Conservation (phyloP, 345 rosid genomes). For the Physaria fendleri region DNA sequence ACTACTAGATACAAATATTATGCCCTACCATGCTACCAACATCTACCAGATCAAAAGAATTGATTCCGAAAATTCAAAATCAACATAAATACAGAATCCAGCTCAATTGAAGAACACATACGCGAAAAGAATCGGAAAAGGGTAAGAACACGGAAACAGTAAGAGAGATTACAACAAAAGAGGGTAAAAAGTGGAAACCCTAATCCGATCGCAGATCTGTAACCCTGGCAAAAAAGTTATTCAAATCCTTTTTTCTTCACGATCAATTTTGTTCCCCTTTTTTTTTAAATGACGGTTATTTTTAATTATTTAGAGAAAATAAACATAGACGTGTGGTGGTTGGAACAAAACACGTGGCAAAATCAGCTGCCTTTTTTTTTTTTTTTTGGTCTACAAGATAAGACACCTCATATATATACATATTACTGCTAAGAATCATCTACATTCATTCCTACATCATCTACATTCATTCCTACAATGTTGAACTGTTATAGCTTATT, state of each 20-base stretch:
- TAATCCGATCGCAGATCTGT: constrained; percentile 24
- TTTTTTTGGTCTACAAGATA: not conserved
- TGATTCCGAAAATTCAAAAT: constrained; percentile 2
- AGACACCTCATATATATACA: not conserved
- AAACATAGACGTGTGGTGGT: not conserved
- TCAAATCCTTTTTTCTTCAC: not conserved
- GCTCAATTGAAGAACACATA: not conserved
- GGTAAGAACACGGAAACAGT: not conserved
- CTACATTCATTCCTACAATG: not conserved
- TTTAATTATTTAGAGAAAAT: not conserved
- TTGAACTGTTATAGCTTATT: no score
- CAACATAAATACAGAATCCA: constrained; percentile 7
- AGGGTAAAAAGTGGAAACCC: constrained; percentile 6
- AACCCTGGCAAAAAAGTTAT: constrained; percentile 10
- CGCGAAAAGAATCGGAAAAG: not conserved
- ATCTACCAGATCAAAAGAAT: not conserved
- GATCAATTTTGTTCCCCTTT: not conserved
- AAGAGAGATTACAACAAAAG: not conserved
- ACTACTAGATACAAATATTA: not conserved
- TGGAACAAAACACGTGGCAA: constrained; percentile 3
- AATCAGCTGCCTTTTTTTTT: not conserved
- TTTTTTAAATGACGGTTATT: not conserved
- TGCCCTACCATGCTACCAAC: not conserved
- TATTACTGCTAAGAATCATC: not conserved
- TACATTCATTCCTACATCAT: no score